These are phyloP conservation scores for Tephrocybe sp. DNA, from an alignment of 768 basidiomycete genomes.

Conservation along the genomic window DNA sequence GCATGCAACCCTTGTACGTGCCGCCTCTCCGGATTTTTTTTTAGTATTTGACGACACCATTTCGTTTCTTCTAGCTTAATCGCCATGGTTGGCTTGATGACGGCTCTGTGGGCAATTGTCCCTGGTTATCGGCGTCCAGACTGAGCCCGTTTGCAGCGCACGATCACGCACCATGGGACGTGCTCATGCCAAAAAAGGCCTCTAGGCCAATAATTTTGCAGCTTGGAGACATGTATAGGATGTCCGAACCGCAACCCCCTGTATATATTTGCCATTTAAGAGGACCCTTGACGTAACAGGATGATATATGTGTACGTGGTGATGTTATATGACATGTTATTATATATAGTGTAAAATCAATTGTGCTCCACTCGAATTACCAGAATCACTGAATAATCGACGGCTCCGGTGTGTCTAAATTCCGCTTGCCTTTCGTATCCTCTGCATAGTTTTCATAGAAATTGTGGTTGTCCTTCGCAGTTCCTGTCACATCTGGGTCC, in stretches of 20 bases:
- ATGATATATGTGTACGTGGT: too few relatives aligned
- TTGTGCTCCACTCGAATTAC: neutral
- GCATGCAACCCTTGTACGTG: constrained; percentile 56
- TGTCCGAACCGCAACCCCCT: too few relatives aligned
- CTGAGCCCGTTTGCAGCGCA: constrained; percentile 1
- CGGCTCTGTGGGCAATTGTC: constrained; percentile 54
- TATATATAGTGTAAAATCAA: neutral
- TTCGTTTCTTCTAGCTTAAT: constrained; percentile 38
- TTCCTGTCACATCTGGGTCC: constrained; percentile 25
- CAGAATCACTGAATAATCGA: constrained; percentile 1
- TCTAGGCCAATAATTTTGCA: too few relatives aligned
- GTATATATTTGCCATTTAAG: too few relatives aligned
- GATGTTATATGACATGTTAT: neutral
- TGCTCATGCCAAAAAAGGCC: too few relatives aligned
- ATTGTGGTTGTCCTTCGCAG: constrained; percentile 56
- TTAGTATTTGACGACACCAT: neutral
- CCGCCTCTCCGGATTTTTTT: neutral
- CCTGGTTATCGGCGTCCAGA: constrained; percentile 26
- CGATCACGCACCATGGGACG: too few relatives aligned
- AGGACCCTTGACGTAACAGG: too few relatives aligned
- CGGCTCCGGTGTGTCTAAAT: constrained; percentile 19
- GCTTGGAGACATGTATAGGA: too few relatives aligned
- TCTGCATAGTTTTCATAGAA: constrained; percentile 91
- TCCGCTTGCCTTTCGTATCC: constrained; percentile 63
- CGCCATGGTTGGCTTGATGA: constrained; percentile 58